Evolutionary conservation across 768 basidiomycete genomes (phyloP), one percentile per base, ranked within the genome.

Genomic region (Suillus discolor): DNA sequence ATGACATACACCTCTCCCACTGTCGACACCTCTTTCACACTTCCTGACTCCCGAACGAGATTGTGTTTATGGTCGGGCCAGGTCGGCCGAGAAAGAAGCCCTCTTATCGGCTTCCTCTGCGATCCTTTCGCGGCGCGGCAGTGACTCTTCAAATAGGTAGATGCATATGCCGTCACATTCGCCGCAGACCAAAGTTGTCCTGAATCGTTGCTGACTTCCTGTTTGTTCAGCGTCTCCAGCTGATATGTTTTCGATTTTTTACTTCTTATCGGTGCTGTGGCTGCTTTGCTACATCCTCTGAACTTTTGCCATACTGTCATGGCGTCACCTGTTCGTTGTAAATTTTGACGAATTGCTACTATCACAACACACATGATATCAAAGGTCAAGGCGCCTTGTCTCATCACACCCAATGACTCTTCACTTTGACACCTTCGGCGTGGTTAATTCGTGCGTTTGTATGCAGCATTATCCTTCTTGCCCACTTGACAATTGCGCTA

Each of bases 61-160:
- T 31, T 20, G 49, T 28, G 57, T n/a, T 13, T 62, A 31, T 36
- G 31, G 38, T 47, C 55, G 31, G 31, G 31, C 31, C 31, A 31
- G 31, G 31, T 31, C 31, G 31, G 31, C 31, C 31, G 31, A 31
- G 31, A 31, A 31, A 31, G 31, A 31, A 60, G 44, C 2, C 36
- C 47, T 65, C 53, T 62, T 64, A 55, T 66, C 41, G 51, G 62
- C 65, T 66, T 65, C 38, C 64, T 39, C 65, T 66, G 65, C 18
- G 62, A 63, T 51, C n/a, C n/a, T 25, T 25, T 63, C 23, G 65
- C 62, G 64, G 65, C 62, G 38, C 12, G n/a, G 53, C 62, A 42
- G 23, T 39, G 53, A 57, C 6, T 6, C 31, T 36, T 12, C 39
- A 55, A 28, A 64, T 64, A 66, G 65, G 65, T 62, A 66, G 23